Evolutionary conservation across 176 grass and related monocot species (phyloP), one percentile per base, ranked within the genome.

Genomic region (Avena atlantica): DNA sequence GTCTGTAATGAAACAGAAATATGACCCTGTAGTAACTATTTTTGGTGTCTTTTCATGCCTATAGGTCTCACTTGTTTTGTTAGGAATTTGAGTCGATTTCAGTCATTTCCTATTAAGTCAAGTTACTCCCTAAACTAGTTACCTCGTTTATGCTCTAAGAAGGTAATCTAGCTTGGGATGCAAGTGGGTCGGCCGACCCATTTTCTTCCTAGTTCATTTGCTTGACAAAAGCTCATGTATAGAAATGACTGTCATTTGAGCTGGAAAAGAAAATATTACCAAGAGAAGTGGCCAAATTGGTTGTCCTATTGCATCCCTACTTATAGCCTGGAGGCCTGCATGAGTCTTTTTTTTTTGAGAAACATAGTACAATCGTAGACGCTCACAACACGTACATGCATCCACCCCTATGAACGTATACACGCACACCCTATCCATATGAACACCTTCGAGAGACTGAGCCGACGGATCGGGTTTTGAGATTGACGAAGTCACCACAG

Each of bases 61-160:
- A 13, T 66, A 51, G 3, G 19, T 66, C 27, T 20, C 61, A 0
- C 9, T 5, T 13, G 16, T 67, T 51, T 29, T 4, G 6, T 49
- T 81, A 69, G 49, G 17, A 34, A 16, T 82, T 34, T 81, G 79
- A 51, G 51, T 67, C 51, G 45, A 68, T 81, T 67, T 34, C 29
- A 68, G 0, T 2, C 17, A 27, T 53, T 53, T 5, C 6, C 12
- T 60, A 79, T 24, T 79, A 15, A 23, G 29, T 42, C 19, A 40
- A 78, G 19, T 44, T 60, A 53, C 25, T 68, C 16, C 24, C 9
- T 36, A 36, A 69, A 52, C 49, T 10, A 69, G 19, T 37, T 53
- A 6, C 24, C 49, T 29, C 15, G 24, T 29, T 56, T 34, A 77
- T 77, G 25, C 12, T 77, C 74, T 76, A 10, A 34, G 24, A 23